phyloP scores from a whole-genome alignment of 169 alveolate genomes.

The Eimeria necatrix region DNA sequence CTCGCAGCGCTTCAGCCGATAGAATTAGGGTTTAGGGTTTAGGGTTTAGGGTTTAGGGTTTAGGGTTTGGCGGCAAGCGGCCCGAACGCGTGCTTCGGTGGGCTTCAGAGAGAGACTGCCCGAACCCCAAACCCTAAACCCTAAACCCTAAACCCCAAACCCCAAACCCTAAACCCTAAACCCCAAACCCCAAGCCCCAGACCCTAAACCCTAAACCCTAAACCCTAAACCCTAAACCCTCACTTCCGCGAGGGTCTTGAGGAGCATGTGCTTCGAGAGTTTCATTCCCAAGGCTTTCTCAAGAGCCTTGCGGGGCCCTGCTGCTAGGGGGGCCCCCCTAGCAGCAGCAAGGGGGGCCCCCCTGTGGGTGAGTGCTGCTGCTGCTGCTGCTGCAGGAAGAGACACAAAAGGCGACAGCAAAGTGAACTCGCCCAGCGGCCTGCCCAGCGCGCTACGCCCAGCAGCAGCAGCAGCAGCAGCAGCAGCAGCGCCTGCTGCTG shows the following conservation, averaged over 20 bases:
- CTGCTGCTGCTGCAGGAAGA: not conserved
- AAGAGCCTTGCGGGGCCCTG: not conserved
- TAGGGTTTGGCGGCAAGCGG: too few species aligned
- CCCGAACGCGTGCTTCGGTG: too few species aligned
- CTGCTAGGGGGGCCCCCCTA: not conserved
- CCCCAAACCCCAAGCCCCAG: too few species aligned
- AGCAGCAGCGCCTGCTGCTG: not conserved
- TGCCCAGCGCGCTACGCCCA: not conserved
- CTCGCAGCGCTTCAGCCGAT: too few species aligned
- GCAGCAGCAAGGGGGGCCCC: constrained; percentile 35
- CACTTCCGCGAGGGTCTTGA: not conserved
- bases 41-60: too few species aligned
- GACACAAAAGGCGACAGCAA: not conserved
- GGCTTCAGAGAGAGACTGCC: too few species aligned
- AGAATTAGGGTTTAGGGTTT: not conserved
- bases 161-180: not conserved
- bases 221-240: not conserved
- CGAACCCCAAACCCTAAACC: too few species aligned
- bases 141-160: too few species aligned
- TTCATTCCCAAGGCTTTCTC: not conserved
- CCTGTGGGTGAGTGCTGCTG: not conserved
- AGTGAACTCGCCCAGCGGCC: not conserved
- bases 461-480: not conserved
- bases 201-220: not conserved
- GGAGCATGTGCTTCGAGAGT: not conserved